Percentiles rank a stretch among this genome's conserved stretches.
Conservation (phyloP, 2,329 filamentous ascomycete species). For the Stachybotrys chartarum region DNA sequence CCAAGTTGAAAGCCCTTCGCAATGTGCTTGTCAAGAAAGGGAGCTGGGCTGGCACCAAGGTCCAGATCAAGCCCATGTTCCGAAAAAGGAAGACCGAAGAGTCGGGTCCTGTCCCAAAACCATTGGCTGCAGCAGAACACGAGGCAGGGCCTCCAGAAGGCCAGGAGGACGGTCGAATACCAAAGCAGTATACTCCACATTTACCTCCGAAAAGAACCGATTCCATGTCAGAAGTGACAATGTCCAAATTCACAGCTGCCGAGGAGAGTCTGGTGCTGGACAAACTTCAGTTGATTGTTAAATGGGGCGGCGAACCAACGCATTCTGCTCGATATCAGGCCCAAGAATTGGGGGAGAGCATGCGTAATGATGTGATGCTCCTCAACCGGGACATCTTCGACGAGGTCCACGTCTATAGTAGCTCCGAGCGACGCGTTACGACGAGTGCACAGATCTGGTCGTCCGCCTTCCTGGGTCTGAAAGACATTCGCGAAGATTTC, state of each 20-base stretch:
- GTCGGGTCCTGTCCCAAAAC: conserved; percentile 18
- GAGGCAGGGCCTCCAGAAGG: conserved; percentile 21
- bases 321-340: conserved; percentile 95
- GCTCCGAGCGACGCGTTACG: conserved; percentile 87
- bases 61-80: conserved; percentile 99
- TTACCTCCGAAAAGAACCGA: conserved; percentile 59
- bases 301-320: conserved; percentile 97
- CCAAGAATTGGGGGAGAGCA: conserved; percentile 89
- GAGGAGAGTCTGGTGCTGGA: conserved; percentile 92
- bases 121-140: conserved; percentile 17
- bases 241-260: conserved; percentile 87
- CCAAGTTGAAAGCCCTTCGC: conserved; percentile 77
- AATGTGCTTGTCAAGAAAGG: conserved; percentile 91
- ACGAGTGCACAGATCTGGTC: conserved; percentile 97
- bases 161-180: conserved; percentile 14
- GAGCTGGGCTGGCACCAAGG: conserved; percentile 90
- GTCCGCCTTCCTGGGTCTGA: conserved; percentile 77
- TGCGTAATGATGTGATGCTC: conserved; percentile 88
- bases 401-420: conserved; percentile 91
- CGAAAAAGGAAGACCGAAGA: conserved; percentile 73
- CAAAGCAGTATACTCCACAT: conserved; percentile 8
- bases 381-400: conserved; percentile 89
- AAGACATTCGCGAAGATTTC: conserved; percentile 73
- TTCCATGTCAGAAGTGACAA: conserved; percentile 81
- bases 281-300: conserved; percentile 95